Evolutionary conservation across 257 asterid species (phyloP).

Genomic region (Solanum chiquidenum): DNA sequence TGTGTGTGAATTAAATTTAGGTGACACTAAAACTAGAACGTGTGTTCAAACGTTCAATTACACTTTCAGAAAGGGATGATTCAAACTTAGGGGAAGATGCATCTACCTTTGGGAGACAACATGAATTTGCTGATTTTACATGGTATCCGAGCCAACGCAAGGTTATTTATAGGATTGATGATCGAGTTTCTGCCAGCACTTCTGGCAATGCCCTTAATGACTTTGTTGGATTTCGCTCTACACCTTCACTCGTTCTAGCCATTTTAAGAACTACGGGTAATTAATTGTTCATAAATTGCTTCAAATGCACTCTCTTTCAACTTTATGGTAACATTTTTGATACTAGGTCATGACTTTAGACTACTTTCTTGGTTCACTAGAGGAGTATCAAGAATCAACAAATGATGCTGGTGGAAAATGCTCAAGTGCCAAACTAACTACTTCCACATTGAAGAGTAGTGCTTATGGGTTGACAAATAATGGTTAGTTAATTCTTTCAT

Average conservation of each 20-base stretch:
- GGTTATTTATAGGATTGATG: constrained; percentile 6
- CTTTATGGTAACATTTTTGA: not conserved
- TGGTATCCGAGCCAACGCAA: constrained; percentile 15
- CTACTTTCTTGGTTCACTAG: not conserved
- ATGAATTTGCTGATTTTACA: constrained; percentile 15
- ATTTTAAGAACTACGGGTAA: constrained; percentile 3
- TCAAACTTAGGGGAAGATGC: constrained; percentile 5
- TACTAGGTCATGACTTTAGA: not conserved
- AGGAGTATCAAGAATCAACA: constrained; percentile 9
- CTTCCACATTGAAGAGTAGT: not conserved
- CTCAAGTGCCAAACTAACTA: not conserved
- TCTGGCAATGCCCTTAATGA: constrained; percentile 11
- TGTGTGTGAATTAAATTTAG: not conserved
- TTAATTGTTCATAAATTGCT: not conserved
- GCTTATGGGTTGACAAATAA: constrained; percentile 17
- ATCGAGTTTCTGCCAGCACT: constrained; percentile 1
- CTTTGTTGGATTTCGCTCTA: constrained; percentile 7
- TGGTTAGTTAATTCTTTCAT: not conserved
- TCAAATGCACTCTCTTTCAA: not conserved
- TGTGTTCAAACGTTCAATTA: constrained; percentile 13
- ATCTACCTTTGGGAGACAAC: constrained; percentile 2
- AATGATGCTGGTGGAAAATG: constrained; percentile 9
- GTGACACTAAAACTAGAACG: constrained; percentile 11
- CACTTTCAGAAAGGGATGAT: not conserved
- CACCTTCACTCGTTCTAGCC: not conserved